Percentiles rank a stretch among this genome's conserved stretches.
These are phyloP conservation scores for Austroboletus festivus DNA, from an alignment of 768 basidiomycete genomes.

Conservation along the genomic window DNA sequence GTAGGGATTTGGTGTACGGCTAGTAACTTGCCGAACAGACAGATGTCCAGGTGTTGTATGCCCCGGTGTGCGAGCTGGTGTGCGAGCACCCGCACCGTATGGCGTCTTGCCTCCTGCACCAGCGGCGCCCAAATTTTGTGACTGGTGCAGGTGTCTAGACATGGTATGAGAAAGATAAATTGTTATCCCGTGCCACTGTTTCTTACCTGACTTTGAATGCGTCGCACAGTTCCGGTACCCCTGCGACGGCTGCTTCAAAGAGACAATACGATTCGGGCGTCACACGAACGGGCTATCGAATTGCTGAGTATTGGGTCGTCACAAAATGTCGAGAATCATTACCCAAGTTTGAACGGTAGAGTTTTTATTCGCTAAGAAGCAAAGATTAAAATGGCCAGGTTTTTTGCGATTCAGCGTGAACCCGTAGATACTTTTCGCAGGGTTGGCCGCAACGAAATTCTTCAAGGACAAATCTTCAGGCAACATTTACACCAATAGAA, in stretches of 20 bases:
- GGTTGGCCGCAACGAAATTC: slow-evolving; percentile 90
- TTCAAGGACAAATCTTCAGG: slow-evolving; percentile 76
- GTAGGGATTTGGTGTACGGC: slow-evolving; percentile 81
- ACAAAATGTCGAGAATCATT: slow-evolving; percentile 1
- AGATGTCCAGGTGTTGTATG: slow-evolving; percentile 76
- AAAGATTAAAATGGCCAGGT: slow-evolving; percentile 91
- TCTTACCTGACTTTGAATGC: slow-evolving; percentile 88
- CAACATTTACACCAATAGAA: background rate
- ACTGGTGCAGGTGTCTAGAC: slow-evolving; percentile 71
- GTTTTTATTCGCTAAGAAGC: slow-evolving; percentile 90
- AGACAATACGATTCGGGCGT: slow-evolving; percentile 87
- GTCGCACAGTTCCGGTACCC: slow-evolving; percentile 91
- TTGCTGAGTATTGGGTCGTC: background rate
- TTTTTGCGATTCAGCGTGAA: slow-evolving; percentile 87
- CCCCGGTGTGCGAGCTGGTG: slow-evolving; percentile 73
- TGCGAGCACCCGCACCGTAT: slow-evolving; percentile 69
- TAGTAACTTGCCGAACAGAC: slow-evolving; percentile 65
- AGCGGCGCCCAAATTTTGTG: slow-evolving; percentile 55
- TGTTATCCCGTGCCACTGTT: background rate
- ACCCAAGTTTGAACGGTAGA: slow-evolving; percentile 92
- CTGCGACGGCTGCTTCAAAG: slow-evolving; percentile 85
- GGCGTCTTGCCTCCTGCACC: slow-evolving; percentile 74
- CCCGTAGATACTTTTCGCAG: slow-evolving; percentile 92
- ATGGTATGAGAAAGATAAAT: slow-evolving; percentile 6
- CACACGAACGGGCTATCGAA: slow-evolving; percentile 73